A percentile compares a stretch with the other conserved stretches of the same genome.
phyloP scores from a whole-genome alignment of 805 yeast species.

The Maudiozyma serrabonitensis region DNA sequence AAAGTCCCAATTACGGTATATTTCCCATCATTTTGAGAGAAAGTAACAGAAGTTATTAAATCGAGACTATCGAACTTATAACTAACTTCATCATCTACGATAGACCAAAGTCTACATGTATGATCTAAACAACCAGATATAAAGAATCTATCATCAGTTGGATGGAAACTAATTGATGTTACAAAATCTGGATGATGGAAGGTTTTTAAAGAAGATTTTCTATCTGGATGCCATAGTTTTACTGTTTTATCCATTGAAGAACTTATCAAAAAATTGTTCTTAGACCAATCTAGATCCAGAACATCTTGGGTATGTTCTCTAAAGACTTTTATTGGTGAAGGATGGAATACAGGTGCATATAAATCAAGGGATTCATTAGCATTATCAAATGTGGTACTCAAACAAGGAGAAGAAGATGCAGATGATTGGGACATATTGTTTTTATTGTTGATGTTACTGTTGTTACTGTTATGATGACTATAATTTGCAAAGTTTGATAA shows the following conservation, averaged over 20 bases:
- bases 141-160: slow-evolving; percentile 79
- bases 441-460: no score
- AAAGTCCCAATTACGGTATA: slow-evolving; percentile 67
- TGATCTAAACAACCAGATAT: slow-evolving; percentile 74
- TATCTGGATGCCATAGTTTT: slow-evolving; percentile 74
- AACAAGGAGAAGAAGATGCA: not conserved
- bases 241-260: slow-evolving; percentile 82
- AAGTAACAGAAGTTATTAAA: slow-evolving; percentile 63
- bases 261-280: slow-evolving; percentile 67
- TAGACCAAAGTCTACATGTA: slow-evolving; percentile 68
- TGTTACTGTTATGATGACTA: no score
- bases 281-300: slow-evolving; percentile 78
- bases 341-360: slow-evolving; percentile 73
- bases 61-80: slow-evolving; percentile 53
- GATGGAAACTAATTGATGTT: slow-evolving; percentile 72
- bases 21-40: slow-evolving; percentile 59
- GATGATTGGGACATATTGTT: not conserved
- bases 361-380: slow-evolving; percentile 8
- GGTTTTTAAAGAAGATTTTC: slow-evolving; percentile 49
- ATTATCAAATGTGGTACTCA: not conserved
- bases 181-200: slow-evolving; percentile 73
- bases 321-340: slow-evolving; percentile 51
- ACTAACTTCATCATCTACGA: slow-evolving; percentile 59
- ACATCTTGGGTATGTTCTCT: slow-evolving; percentile 64
- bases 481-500: not conserved